Evolutionary conservation across 805 yeast species (phyloP), one percentile per base, ranked within the genome.

Genomic region (Saccharomycopsis fibuligera): DNA sequence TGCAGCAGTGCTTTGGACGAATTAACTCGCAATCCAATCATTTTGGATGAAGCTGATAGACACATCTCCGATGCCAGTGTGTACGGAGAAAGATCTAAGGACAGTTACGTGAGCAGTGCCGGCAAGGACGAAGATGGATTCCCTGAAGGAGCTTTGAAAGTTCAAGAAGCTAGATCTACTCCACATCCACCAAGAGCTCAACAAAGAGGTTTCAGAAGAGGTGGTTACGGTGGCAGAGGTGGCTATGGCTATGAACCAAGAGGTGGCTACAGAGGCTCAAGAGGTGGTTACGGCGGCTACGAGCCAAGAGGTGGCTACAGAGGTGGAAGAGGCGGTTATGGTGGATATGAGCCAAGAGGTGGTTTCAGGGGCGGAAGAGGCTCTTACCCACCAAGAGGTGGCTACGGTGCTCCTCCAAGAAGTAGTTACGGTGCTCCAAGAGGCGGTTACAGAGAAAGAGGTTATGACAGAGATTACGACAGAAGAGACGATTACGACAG

Each of bases 1-100:
- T 78, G 81, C 54, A 78, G 77, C 54, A 68, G 68, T 33, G 82
- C 83, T 8, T 57, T 80, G 16, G 71, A 67, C 36, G 67, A 62
- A 40, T 59, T 75, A 23, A 35, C 45, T 10, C 36, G 39, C 35
- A 37, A 17, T 21, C 52, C 54, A 8, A 35, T 47, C 39, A 41
- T 46, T 12, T 47, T 54, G 42, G 37, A 40, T 3, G 49, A 45
- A 24, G 53, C 43, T 35, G 50, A 49, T n/a, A 42, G 54, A 33
- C 41, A 48, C 16, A 10, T 22, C 10, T 45, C 49, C 16, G n/a
- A 36, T 22, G 25, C 33, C 17, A 40, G 25, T 33, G 30, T 29
- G 4, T 44, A 31, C 17, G 41, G 16, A 14, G 41, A 29, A 5
- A 19, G 37, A 14, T 9, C 41, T 5, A 41, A 41, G 5, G 49